Evolutionary conservation across 805 yeast genomes (phyloP).

Genomic region (fission yeast (Schizosaccharomyces pombe)): DNA sequence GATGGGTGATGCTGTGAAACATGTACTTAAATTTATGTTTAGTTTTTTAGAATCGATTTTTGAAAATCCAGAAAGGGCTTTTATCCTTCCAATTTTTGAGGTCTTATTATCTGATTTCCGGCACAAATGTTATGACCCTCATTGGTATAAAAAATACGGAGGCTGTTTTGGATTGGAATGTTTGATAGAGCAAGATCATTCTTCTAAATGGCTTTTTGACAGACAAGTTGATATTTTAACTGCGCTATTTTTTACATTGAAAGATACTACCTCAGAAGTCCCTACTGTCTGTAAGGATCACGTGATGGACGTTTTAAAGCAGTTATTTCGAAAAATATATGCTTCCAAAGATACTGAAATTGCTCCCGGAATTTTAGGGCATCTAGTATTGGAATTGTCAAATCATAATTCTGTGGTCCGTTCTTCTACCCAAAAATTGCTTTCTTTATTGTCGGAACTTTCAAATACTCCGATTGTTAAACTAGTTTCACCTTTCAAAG

Average conservation of each 20-base stretch:
- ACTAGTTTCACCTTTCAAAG: conserved; percentile 63
- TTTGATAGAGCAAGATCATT: conserved; percentile 39
- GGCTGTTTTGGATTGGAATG: conserved; percentile 68
- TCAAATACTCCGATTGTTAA: conserved; percentile 47
- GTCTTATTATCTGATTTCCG: conserved; percentile 20
- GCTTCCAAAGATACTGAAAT: neutral
- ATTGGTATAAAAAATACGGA: conserved; percentile 64
- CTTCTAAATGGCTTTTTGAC: conserved; percentile 47
- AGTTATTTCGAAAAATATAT: conserved; percentile 25
- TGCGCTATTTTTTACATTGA: conserved; percentile 66
- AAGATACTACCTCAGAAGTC: conserved; percentile 75
- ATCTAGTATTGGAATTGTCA: conserved; percentile 75
- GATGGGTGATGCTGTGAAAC: neutral
- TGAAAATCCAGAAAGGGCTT: neutral
- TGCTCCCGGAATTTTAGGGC: conserved; percentile 41
- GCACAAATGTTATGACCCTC: conserved; percentile 79
- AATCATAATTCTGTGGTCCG: conserved; percentile 70
- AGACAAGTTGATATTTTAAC: conserved; percentile 68
- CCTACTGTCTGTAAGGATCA: conserved; percentile 53
- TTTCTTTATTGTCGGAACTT: conserved; percentile 42
- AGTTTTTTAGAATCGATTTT: neutral
- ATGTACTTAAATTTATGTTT: neutral
- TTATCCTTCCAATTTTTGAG: neutral
- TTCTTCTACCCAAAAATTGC: conserved; percentile 51
- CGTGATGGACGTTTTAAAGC: conserved; percentile 45